Base-by-base conservation (phyloP, 169 alveolate genomes). In the Plasmodium yoelii region DNA sequence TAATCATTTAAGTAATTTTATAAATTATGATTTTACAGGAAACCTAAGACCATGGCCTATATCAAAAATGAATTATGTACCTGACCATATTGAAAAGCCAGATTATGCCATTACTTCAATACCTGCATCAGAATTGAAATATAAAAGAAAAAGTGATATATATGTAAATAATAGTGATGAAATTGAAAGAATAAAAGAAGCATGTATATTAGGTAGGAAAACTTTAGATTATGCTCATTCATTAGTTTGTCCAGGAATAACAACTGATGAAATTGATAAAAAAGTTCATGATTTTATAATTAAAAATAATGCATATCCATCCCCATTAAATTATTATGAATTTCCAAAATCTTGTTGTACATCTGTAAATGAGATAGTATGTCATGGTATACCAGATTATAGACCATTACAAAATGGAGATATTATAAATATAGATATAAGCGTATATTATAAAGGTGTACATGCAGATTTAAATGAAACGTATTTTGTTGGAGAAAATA, bases 381-480 rank as follows among this genome's bases (percentile, higher is more conserved):
- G 99, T 87, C 99, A 99, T 93, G 99, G 99, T 26, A 98, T 98
- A 55, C 99, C 99, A 28, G 99, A 98, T 93, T 82, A 84, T 63
- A 94, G 99, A 80, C 98, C 98, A 2, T 92, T 98, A 46, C 91
- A 97, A 92, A 97, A 97, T 55, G 99, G 99, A 15, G 99, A 98
- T 73, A 96, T 98, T 13, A 94, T 98, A 3, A 98, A 98, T 87
- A 75, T 96, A n/a, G 99, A 98, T 95, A 96, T 98, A 49, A 95
- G 99, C 46, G 98, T 98, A 10, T 98, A 95, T 88, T 96, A 95
- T 42, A 93, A 97, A 70, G 99, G 99, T 2, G 97, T 92, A 24
- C 99, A 98, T 90, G 98, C 98, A 9, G 99, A 98, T 87, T 90
- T 97, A 72, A 98, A 97, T 87, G 99, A 98, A 94, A 98, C 99